Percentiles rank a stretch among this genome's conserved stretches.
These are phyloP conservation scores for Sanchytrium tribonematis DNA, from an alignment of 371 early-diverging fungal species.

Conservation along the genomic window DNA sequence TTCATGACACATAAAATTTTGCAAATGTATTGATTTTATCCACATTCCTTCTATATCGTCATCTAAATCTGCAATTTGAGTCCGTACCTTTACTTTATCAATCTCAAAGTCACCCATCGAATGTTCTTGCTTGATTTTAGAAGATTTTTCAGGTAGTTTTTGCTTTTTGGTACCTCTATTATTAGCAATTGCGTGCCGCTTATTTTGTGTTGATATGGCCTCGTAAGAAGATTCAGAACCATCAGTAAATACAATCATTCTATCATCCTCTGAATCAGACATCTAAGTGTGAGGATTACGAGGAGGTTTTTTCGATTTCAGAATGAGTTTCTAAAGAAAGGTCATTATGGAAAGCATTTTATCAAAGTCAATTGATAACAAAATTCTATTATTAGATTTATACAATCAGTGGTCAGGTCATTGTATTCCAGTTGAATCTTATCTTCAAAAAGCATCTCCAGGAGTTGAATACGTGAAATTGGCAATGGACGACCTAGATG, in stretches of 20 bases:
- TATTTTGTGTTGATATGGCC: no score
- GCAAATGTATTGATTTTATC: conserved; percentile 44
- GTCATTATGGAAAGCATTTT: no score
- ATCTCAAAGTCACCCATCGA: background rate
- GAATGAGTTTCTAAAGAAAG: no score
- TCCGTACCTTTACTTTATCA: background rate
- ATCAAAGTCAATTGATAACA: background rate
- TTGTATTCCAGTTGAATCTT: background rate
- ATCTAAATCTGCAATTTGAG: background rate
- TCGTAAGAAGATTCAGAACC: no score
- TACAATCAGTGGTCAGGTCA: background rate
- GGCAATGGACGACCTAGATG: background rate
- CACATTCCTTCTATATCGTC: background rate
- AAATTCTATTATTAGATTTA: background rate
- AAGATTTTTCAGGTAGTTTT: background rate
- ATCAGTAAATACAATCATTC: no score
- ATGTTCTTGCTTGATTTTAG: background rate
- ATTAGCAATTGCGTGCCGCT: background rate
- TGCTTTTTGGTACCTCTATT: background rate
- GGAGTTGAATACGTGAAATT: background rate
- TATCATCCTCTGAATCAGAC: no score
- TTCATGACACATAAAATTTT: conserved; percentile 82
- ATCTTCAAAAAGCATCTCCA: background rate
- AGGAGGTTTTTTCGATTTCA: no score
- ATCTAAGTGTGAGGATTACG: no score